Evolutionary conservation across 345 rosid genomes (phyloP), one percentile per base, ranked within the genome.

Genomic region (Populus alba): DNA sequence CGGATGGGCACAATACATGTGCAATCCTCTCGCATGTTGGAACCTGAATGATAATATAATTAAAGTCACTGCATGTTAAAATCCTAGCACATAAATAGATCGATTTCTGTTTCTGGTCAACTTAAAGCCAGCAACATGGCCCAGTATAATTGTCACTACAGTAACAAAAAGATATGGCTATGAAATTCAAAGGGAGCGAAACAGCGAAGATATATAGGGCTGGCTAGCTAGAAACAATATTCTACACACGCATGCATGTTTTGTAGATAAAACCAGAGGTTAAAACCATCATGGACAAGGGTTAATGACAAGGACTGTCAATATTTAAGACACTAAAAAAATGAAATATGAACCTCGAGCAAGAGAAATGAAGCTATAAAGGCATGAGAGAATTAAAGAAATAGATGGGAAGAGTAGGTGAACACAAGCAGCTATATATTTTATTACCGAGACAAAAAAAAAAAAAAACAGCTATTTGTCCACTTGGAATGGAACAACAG

Each of bases 261-360:
- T 27, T 59, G 33, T 31, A 71, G 25, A 68, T 72, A 63, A 81
- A 53, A 72, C 66, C 79, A 78, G 1, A 71, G 75, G 80, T 80
- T 78, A 75, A 55, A 84, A 68, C 43, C 53, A 31, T 35, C 16
- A 3, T 25, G 63, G 66, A 55, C 49, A 35, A 72, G 43, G 35
- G 49, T 38, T n/a, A 55, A 31, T 72, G 31, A 22, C 33, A 35
- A 7, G 22, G 37, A 72, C 7, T 73, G 68, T 39, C 68, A 22
- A n/a, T 35, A 12, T n/a, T 20, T 20, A 57, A 61, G 49, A n/a
- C 39, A 22, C 27, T 18, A 68, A 35, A 18, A 22, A 18, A 18
- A 20, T 17, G 22, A 3, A 73, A 12, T 23, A 25, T n/a, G 20
- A 31, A 41, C 29, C 22, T 35, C 10, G 23, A 35, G 23, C 6